Evolutionary conservation across 148 eudicot genomes (phyloP), one percentile per base, ranked within the genome.

Genomic region (Arbutus unedo): DNA sequence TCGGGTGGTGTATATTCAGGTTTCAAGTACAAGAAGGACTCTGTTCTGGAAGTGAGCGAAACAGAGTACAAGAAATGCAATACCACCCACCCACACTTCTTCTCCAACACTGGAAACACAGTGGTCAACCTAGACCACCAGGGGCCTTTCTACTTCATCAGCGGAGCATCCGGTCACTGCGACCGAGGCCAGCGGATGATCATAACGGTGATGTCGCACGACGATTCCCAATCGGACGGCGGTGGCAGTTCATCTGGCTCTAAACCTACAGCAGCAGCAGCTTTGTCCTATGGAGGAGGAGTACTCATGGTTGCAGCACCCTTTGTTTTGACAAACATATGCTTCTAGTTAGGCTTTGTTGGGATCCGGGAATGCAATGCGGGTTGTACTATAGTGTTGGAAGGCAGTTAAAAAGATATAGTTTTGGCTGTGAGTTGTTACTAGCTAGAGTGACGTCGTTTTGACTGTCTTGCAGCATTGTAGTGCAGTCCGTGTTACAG

Each of bases 81-180:
- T 82, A 79, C 90, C 4, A 76, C 89, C 8, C 81, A 43, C n/a
- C 92, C 92, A 7, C 67, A 18, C 19, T 86, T 80, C 79, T 90
- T 85, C 83, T 86, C 88, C 50, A 87, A 88, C 78, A 87, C 48
- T 0, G 92, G 92, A 2, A 76, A 86, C 86, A 85, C 88, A 0
- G 78, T 81, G 23, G 66, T 71, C 83, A 81, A 76, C 43, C 85
- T 90, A 2, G 70, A 90, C 59, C 84, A 81, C 7, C 60, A 87
- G 1, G 92, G 92, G 4, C 76, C 43, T 5, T 90, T 88, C 84
- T 90, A 88, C 79, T 90, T 90, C 92, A 88, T 90, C 74, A 88
- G 91, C 57, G 91, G 92, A 5, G 80, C 83, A 0, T 10, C 85
- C 3, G 91, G 89, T 1, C 91, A 90, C 82, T 90, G 91, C 77